phyloP scores from a whole-genome alignment of 495 filamentous ascomycete species.

The Aspergillus egyptiacus region DNA sequence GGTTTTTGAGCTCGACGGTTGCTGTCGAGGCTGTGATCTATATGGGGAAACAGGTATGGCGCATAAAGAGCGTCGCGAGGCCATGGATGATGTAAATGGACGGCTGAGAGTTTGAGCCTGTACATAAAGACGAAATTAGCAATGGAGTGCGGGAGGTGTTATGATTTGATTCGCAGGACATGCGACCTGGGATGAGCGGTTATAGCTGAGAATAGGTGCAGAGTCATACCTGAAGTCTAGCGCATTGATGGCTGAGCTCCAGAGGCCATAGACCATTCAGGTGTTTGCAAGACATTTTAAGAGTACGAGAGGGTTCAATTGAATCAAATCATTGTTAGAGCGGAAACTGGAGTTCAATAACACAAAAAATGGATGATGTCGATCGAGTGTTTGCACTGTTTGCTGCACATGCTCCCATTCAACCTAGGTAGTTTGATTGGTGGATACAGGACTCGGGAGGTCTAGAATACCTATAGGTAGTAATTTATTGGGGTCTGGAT shows the following conservation, averaged over 20 bases:
- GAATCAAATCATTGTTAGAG: not conserved
- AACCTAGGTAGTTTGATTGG: not conserved
- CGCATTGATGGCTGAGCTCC: constrained; percentile 10
- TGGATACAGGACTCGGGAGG: not conserved
- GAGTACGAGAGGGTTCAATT: not conserved
- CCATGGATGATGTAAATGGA: not conserved
- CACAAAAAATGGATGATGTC: constrained; percentile 1
- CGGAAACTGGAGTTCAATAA: not conserved
- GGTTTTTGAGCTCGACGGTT: not conserved
- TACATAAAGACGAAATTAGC: too few species aligned
- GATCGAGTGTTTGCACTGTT: constrained; percentile 32
- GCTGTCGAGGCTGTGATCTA: not conserved
- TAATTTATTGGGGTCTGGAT: too few species aligned
- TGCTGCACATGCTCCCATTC: constrained; percentile 3
- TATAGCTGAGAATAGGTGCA: not conserved
- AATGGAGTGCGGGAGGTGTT: not conserved
- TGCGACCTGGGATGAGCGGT: not conserved
- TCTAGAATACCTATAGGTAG: too few species aligned
- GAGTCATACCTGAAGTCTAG: constrained; percentile 8
- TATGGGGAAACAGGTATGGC: not conserved
- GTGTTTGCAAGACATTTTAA: constrained; percentile 9
- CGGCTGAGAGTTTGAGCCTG: not conserved
- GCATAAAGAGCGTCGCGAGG: not conserved
- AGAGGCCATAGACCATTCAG: not conserved
- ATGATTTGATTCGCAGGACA: not conserved